Evolutionary conservation across 2,329 filamentous ascomycete genomes (phyloP), one percentile per base, ranked within the genome.

Genomic region (Colletotrichum karsti): DNA sequence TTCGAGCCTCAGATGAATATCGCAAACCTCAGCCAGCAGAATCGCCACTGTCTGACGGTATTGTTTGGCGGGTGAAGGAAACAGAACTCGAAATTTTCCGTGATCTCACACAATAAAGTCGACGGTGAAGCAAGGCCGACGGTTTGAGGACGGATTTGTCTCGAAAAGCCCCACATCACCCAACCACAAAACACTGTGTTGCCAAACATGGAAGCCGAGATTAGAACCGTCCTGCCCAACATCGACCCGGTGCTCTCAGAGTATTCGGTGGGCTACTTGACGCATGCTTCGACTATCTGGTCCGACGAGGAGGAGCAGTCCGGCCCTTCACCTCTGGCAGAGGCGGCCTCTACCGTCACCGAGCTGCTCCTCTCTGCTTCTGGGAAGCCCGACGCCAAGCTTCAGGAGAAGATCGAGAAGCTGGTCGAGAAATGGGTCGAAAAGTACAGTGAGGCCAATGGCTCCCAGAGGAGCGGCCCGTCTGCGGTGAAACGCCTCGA

Each of bases 221-320:
- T 97, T 78, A 92, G 92, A 83, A 85, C 91, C 69, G 89, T 94
- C 73, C 89, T 97, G 73, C 94, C 94, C 70, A 92, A 92, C 77
- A 93, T 98, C 73, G 95, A 98, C 81, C 93, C 92, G 67, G 87
- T 97, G 70, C 85, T 98, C 73, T 95, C 94, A 54, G 93, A 97
- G 82, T 98, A 97, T 81, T 96, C 94, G 46, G 93, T 94, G 72
- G 96, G 96, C 65, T 99, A 98, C 78, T 87, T 99, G 74, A 94
- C 91, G 76, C 95, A 99, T 85, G 96, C 96, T 54, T 96, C 95
- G 53, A 95, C 91, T 72, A 86, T 92, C 57, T 97, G 93, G 85
- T 89, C 91, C 57, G 94, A 97, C 71, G 85, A 87, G 12, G 86
- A 89, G 58, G 94, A 97, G 71, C 77, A 88, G 41, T 85, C 88